Conservation (phyloP, 2,329 filamentous ascomycete genomes). For the Cladosporium phlei region DNA sequence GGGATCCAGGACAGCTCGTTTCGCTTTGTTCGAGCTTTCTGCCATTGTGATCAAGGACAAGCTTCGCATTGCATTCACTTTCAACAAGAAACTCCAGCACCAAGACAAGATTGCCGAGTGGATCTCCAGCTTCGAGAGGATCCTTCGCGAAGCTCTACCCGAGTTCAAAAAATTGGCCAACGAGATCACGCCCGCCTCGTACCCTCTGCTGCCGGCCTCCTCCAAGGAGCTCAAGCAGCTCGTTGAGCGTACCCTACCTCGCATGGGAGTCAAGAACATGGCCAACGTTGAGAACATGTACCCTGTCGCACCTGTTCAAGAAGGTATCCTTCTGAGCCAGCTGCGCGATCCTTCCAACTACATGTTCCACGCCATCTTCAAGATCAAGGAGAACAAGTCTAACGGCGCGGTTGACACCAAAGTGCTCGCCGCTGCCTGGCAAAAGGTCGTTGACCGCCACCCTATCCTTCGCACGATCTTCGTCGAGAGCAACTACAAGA, state of each 20-base stretch:
- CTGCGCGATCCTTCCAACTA: constrained; percentile 11
- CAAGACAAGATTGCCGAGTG: constrained; percentile 7
- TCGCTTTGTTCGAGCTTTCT: constrained; percentile 8
- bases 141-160: constrained; percentile 6
- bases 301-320: constrained; percentile 12
- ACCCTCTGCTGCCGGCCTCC: constrained; percentile 1
- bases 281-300: constrained; percentile 9
- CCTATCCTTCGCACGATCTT: constrained; percentile 39
- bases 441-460: constrained; percentile 27
- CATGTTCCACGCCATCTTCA: constrained; percentile 14
- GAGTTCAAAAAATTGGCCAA: constrained; percentile 7
- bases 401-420: constrained; percentile 25
- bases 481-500: constrained; percentile 17
- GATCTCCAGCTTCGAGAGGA: constrained; percentile 8
- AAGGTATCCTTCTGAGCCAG: constrained; percentile 14
- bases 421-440: constrained; percentile 35
- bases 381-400: constrained; percentile 7
- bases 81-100: constrained; percentile 10
- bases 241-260: constrained; percentile 3
- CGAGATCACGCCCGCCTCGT: constrained; percentile 3
- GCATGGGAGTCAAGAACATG: constrained; percentile 5
- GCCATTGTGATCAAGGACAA: constrained; percentile 11
- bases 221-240: constrained; percentile 11
- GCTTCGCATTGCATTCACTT: constrained; percentile 11
- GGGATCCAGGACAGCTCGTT: constrained; percentile 9